These are phyloP conservation scores for Chalciporus sphaerocephalus DNA, from an alignment of 768 basidiomycete genomes.

Conservation along the genomic window DNA sequence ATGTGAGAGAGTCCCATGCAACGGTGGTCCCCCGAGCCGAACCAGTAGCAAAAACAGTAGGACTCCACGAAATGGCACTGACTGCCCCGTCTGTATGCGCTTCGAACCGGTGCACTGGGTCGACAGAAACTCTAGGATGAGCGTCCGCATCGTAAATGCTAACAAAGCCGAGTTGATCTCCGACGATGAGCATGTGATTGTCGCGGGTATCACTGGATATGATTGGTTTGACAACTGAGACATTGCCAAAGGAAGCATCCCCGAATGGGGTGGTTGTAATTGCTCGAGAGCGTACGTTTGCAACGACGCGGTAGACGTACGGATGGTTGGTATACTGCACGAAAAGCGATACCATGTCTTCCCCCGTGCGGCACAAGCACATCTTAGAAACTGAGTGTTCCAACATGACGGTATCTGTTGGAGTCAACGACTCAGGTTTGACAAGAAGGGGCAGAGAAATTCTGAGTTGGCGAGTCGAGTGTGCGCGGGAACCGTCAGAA, in stretches of 20 bases:
- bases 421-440: neutral
- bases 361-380: conserved; percentile 15
- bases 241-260: conserved; percentile 45
- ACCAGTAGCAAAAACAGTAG: conserved; percentile 59
- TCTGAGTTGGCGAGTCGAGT: conserved; percentile 27
- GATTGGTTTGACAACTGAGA: conserved; percentile 47
- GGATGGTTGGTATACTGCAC: conserved; percentile 47
- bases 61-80: conserved; percentile 60
- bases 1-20: conserved; percentile 64
- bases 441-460: conserved; percentile 35
- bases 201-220: conserved; percentile 40
- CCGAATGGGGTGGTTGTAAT: conserved; percentile 45
- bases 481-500: conserved; percentile 9
- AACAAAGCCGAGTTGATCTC: conserved; percentile 63
- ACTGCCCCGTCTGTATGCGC: conserved; percentile 63
- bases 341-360: conserved; percentile 34
- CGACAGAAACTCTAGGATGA: conserved; percentile 15
- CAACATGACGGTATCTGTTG: neutral
- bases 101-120: conserved; percentile 49
- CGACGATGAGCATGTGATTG: conserved; percentile 52
- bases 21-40: conserved; percentile 55
- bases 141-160: conserved; percentile 53
- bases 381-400: conserved; percentile 12
- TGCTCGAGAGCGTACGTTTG: conserved; percentile 30
- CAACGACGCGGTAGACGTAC: conserved; percentile 48